Conservation (phyloP, 805 yeast species). For the Soucietia sequanensis region DNA sequence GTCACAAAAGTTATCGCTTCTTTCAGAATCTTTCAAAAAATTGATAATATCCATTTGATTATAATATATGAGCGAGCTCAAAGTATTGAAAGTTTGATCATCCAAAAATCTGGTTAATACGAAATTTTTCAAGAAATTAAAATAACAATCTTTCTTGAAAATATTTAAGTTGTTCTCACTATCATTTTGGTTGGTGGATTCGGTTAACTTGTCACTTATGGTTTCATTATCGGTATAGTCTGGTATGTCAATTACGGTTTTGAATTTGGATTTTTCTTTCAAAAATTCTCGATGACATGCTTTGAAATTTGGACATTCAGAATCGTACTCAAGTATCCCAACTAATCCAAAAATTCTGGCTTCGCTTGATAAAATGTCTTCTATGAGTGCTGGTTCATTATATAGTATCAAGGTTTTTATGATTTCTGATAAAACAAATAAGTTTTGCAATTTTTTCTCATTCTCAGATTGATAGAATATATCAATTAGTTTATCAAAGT, state of each 20-base stretch:
- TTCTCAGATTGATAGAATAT: slow-evolving; percentile 59
- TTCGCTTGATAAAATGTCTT: slow-evolving; percentile 30
- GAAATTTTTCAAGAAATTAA: slow-evolving; percentile 83
- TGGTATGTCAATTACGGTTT: slow-evolving; percentile 63
- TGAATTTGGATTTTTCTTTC: slow-evolving; percentile 55
- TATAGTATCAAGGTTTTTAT: slow-evolving; percentile 68
- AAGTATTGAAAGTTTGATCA: slow-evolving; percentile 68
- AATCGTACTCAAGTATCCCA: slow-evolving; percentile 86
- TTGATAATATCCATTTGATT: slow-evolving; percentile 69
- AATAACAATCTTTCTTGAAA: slow-evolving; percentile 71
- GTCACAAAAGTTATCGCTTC: slow-evolving; percentile 45
- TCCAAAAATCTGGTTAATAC: slow-evolving; percentile 80
- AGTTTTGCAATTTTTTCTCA: slow-evolving; percentile 47
- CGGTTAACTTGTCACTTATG: neutral
- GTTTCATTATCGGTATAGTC: slow-evolving; percentile 46
- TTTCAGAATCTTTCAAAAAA: slow-evolving; percentile 49
- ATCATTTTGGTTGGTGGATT: too few relatives aligned
- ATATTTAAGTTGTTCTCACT: slow-evolving; percentile 34
- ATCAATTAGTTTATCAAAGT: slow-evolving; percentile 49
- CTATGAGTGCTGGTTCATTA: slow-evolving; percentile 53
- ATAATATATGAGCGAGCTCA: slow-evolving; percentile 63
- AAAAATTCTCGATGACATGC: slow-evolving; percentile 76
- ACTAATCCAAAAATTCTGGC: slow-evolving; percentile 49
- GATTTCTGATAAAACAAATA: slow-evolving; percentile 70
- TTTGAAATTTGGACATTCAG: slow-evolving; percentile 76